Conservation (phyloP, 805 yeast genomes). For the Pichia deserticola region DNA sequence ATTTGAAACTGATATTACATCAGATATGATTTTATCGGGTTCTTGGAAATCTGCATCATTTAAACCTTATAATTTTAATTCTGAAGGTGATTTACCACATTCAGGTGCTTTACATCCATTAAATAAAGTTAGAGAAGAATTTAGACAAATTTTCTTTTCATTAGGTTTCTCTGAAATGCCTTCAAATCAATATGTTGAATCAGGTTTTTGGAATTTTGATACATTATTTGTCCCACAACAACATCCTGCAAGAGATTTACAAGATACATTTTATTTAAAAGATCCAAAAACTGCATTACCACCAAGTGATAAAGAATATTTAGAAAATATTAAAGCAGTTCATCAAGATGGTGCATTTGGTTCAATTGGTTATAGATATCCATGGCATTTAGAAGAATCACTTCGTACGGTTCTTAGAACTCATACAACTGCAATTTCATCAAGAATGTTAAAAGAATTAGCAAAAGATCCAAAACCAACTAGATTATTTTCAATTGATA, state of each 20-base stretch:
- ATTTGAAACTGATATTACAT: slow-evolving; percentile 87
- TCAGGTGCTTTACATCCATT: slow-evolving; percentile 96
- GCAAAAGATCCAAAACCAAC: slow-evolving; percentile 86
- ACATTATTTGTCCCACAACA: slow-evolving; percentile 96
- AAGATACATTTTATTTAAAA: slow-evolving; percentile 95
- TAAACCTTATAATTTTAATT: slow-evolving; percentile 92
- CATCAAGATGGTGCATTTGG: slow-evolving; percentile 90
- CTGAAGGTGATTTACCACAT: slow-evolving; percentile 81
- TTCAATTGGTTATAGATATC: slow-evolving; percentile 96
- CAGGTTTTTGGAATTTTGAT: slow-evolving; percentile 99
- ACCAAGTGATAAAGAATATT: slow-evolving; percentile 76
- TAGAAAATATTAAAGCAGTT: slow-evolving; percentile 70
- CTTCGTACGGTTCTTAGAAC: slow-evolving; percentile 91
- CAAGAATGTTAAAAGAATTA: slow-evolving; percentile 77
- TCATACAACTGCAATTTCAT: slow-evolving; percentile 93
- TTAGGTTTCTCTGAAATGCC: slow-evolving; percentile 99
- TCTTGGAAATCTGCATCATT: slow-evolving; percentile 78
- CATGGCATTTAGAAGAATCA: slow-evolving; percentile 91
- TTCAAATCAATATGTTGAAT: slow-evolving; percentile 93
- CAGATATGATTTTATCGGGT: slow-evolving; percentile 82
- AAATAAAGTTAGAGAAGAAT: slow-evolving; percentile 94
- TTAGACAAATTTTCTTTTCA: slow-evolving; percentile 93
- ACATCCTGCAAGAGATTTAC: slow-evolving; percentile 99
- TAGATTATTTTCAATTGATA: slow-evolving; percentile 90
- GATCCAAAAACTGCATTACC: slow-evolving; percentile 78